These are phyloP conservation scores for Stephania japonica DNA, from an alignment of 164 flowering plant genomes.

Conservation along the genomic window DNA sequence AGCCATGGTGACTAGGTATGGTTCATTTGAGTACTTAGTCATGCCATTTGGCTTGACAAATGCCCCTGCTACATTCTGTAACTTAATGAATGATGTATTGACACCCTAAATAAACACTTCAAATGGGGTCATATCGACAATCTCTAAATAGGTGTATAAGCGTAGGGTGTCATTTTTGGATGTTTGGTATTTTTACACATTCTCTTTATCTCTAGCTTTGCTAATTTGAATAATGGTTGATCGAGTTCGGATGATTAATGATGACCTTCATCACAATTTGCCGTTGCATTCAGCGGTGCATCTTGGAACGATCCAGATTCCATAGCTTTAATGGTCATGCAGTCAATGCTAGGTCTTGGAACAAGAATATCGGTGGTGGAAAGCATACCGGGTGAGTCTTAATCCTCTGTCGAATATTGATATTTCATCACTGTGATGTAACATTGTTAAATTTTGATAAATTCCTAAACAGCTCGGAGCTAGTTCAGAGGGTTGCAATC, in stretches of 20 bases:
- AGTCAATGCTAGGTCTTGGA: conserved; percentile 93
- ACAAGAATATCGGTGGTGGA: conserved; percentile 72
- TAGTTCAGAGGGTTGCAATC: conserved; percentile 78
- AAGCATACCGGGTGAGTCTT: conserved; percentile 83
- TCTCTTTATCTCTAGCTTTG: neutral
- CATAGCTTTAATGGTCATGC: conserved; percentile 94
- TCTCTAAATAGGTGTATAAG: too few relatives aligned
- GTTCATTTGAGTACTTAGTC: too few relatives aligned
- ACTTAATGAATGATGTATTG: too few relatives aligned
- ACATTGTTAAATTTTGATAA: conserved; percentile 5
- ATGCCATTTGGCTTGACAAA: too few relatives aligned
- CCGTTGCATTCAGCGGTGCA: conserved; percentile 92
- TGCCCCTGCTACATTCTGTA: too few relatives aligned
- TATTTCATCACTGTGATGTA: neutral
- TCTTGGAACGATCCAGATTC: conserved; percentile 99
- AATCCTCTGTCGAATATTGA: neutral
- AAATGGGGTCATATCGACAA: too few relatives aligned
- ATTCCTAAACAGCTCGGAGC: conserved; percentile 60
- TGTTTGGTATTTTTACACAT: neutral
- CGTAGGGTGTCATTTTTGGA: neutral
- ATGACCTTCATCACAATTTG: conserved; percentile 91
- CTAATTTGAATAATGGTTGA: conserved; percentile 3
- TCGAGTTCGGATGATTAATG: conserved; percentile 87
- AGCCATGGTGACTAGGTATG: too few relatives aligned
- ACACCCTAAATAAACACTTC: too few relatives aligned